Base-by-base conservation (phyloP, 208 protist genomes). In the Strigomonas oncopelti region DNA sequence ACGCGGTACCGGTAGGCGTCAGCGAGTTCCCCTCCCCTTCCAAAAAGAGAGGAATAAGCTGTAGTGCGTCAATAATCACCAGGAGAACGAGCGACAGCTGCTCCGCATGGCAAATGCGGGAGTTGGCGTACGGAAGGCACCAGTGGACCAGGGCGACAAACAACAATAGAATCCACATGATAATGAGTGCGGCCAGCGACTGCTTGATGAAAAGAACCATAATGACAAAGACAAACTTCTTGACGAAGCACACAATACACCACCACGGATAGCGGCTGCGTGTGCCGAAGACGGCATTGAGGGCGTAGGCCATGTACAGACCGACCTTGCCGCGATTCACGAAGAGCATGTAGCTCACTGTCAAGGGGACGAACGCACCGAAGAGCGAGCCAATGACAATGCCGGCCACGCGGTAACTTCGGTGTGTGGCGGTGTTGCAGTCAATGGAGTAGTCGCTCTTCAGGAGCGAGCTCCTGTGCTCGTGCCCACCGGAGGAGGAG, bases 1-100 rank as follows among this genome's bases (percentile, higher is more conserved):
- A 60, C 20, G 46, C 42, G 11, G 45, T 62, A 16, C 38, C 56
- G 5, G 24, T 46, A 2, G 0, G 1, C 0, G 31, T 57, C 32
- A 57, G 28, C n/a, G 58, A 58, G 25, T 55, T 25, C 13, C 42
- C 55, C 2, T 67, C 36, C 22, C 62, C 52, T 20, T 67, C 24
- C 66, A 71, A 27, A 29, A 72, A 27, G 38, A 74, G 65, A 22
- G 77, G 77, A 25, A 83, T 56, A 61, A 78, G 61, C 63, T 83
- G 72, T 29, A 83, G 25, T 14, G 58, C 51, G 22, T 53, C 22
- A 46, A 69, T 60, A 1, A 74, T 7, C 20, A 68, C 66, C 48
- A 77, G 57, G 4, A 48, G n/a, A 0, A 74, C 34, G 2, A 55
- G 69, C 5, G 55, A 29, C 25, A 69, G 51, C 31, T 65, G 52